phyloP scores from a whole-genome alignment of 164 flowering plant species.

The Brasenia schreberi region DNA sequence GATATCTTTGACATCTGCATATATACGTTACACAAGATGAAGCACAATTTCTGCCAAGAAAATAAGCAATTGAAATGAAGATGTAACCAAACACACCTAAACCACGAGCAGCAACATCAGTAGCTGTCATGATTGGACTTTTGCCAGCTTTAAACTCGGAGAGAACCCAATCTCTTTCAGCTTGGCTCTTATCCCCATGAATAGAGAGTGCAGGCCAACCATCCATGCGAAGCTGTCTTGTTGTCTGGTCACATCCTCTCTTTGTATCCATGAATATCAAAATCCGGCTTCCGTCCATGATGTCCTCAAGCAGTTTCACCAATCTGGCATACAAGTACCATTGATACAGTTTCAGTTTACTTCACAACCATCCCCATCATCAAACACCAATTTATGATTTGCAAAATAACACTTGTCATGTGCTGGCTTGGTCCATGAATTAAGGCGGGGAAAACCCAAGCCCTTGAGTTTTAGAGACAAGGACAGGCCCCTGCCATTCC shows the following conservation, averaged over 20 bases:
- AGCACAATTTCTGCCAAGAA: background rate
- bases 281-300: constrained; percentile 98
- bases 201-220: constrained; percentile 99
- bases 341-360: background rate
- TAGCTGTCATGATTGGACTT: constrained; percentile 97
- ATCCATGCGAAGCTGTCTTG: constrained; percentile 97
- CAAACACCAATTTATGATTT: background rate
- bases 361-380: background rate
- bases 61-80: background rate
- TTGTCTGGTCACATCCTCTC: constrained; percentile 92
- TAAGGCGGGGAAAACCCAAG: background rate
- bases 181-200: constrained; percentile 98
- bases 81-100: constrained; percentile 38
- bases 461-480: background rate
- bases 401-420: background rate
- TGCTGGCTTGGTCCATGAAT: background rate
- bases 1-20: constrained; percentile 93
- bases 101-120: constrained; percentile 99
- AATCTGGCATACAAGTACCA: constrained; percentile 27
- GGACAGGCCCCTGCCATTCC: no score
- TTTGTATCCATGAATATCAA: constrained; percentile 97
- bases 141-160: constrained; percentile 96
- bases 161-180: constrained; percentile 98
- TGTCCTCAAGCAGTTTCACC: constrained; percentile 88
- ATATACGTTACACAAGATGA: background rate